These are phyloP conservation scores for Scheffersomyces titani DNA, from an alignment of 1,139 yeast species.

Conservation along the genomic window DNA sequence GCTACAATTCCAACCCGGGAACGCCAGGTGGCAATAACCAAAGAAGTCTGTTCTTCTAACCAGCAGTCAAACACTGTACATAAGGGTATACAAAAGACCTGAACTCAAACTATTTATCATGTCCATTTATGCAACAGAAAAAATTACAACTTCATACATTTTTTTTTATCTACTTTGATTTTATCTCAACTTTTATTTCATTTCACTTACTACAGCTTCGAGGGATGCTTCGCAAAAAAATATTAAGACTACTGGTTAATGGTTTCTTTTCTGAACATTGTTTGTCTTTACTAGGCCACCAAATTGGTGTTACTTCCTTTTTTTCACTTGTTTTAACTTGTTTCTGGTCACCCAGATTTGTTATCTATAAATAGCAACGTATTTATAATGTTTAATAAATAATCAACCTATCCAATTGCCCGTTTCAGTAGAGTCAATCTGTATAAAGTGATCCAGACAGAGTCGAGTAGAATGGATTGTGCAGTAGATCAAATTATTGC, in stretches of 20 bases:
- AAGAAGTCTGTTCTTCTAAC: slow-evolving; percentile 21
- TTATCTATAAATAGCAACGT: neutral
- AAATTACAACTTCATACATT: neutral
- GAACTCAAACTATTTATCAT: neutral
- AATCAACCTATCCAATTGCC: neutral
- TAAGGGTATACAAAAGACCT: neutral
- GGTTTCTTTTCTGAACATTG: neutral
- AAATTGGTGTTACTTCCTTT: neutral
- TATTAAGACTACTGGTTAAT: neutral
- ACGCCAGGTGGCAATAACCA: slow-evolving; percentile 29
- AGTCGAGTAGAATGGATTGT: neutral
- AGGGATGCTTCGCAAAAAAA: neutral
- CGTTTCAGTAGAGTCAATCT: neutral
- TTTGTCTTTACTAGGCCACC: neutral
- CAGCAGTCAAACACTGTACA: neutral
- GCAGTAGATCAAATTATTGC: neutral
- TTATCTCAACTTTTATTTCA: neutral
- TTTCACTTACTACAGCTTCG: neutral
- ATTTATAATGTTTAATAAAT: neutral
- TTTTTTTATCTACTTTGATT: neutral
- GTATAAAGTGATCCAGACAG: neutral
- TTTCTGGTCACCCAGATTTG: neutral
- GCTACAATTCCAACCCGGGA: slow-evolving; percentile 49
- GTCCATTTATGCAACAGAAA: neutral
- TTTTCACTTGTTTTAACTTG: neutral